Base-by-base conservation (phyloP, 208 protist genomes). In the Histomonas meleagridis region DNA sequence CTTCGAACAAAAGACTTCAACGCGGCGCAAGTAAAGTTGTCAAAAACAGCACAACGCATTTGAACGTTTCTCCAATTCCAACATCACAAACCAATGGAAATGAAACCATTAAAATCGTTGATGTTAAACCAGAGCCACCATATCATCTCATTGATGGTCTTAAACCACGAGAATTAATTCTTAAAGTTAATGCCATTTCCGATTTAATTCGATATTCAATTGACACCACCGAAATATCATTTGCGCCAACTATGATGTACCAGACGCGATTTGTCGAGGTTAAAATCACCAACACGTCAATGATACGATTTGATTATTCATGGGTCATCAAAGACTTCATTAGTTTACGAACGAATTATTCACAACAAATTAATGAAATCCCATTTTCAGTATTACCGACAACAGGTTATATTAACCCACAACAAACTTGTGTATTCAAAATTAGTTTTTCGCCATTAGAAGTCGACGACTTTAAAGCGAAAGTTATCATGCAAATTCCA, bases 241-340 rank as follows among this genome's bases (percentile, higher is more conserved):
- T 98, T 91, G 92, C 93, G 14, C 92, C 93, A 43, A 98, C 97
- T 46, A 97, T 97, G 92, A 96, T 98, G 92, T 98, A 98, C 93
- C 96, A 98, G 94, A 94, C 94, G 55, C 94, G 96, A 21, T 93
- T 94, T 10, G 93, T 95, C 9, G 92, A 93, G 12, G 92, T 98
- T 65, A 94, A 95, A 5, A 38, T 98, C 40, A 94, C 62, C 78
- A 98, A 98, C 94, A 96, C 94, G 2, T 95, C 96, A 49, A 91
- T 43, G 43, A 95, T 97, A 1, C 69, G 90, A 35, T 91, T 98
- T 43, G 95, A 95, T 0, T 98, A 95, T 93, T 23, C 12, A 23
- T 96, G 96, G 94, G 92, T 1, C 21, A 62, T 57, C 55, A 43
- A 51, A 55, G 35, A 43, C 16, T 57, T 65, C 5, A 65, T 10